Evolutionary conservation across 345 rosid species (phyloP).

Genomic region (Salix caprea): DNA sequence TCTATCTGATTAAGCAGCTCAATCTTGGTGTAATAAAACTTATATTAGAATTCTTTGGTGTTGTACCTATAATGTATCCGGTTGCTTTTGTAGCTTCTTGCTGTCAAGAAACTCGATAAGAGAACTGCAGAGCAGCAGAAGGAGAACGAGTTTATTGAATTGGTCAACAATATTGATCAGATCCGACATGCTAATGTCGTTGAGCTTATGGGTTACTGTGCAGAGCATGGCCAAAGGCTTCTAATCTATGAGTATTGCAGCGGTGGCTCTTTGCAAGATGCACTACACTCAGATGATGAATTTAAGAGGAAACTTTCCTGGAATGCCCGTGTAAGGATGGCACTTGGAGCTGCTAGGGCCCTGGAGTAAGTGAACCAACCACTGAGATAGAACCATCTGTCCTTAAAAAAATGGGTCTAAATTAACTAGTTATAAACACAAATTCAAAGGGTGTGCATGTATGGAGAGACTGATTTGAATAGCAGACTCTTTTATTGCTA

Average conservation of each 20-base stretch:
- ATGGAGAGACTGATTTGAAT: background rate
- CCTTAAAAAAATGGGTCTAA: background rate
- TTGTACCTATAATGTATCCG: constrained; percentile 14
- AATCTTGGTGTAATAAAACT: background rate
- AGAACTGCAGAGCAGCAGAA: constrained; percentile 58
- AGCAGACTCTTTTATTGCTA: background rate
- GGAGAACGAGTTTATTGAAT: constrained; percentile 72
- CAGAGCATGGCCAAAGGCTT: constrained; percentile 92
- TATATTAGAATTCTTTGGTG: background rate
- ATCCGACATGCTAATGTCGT: constrained; percentile 84
- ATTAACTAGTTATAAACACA: background rate
- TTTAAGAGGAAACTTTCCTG: constrained; percentile 60
- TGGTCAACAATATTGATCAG: constrained; percentile 71
- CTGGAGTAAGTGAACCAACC: constrained; percentile 62
- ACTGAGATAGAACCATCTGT: background rate
- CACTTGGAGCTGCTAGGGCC: constrained; percentile 94
- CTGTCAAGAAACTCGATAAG: constrained; percentile 89
- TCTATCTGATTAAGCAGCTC: background rate
- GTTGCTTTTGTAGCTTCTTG: constrained; percentile 55
- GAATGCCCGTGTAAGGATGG: constrained; percentile 75
- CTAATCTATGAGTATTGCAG: constrained; percentile 83
- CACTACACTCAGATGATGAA: constrained; percentile 79
- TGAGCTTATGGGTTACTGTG: constrained; percentile 89
- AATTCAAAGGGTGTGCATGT: background rate
- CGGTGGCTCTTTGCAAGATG: constrained; percentile 77